phyloP scores from a whole-genome alignment of 768 basidiomycete genomes.

The Strobilomyces dryophilus region DNA sequence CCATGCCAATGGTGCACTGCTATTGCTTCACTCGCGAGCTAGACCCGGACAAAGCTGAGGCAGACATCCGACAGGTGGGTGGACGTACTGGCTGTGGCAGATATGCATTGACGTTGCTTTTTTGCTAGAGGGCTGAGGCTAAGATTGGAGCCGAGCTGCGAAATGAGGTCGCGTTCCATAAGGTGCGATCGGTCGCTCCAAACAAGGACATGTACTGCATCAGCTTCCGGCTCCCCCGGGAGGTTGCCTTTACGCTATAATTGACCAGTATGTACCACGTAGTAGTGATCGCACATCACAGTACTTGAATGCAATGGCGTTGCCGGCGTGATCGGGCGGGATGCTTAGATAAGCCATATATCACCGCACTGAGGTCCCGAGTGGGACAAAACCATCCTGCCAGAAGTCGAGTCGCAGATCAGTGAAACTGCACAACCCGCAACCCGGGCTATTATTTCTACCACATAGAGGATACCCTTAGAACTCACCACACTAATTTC shows the following conservation, averaged over 20 bases:
- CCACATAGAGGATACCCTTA: conserved; percentile 32
- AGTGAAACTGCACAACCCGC: conserved; percentile 16
- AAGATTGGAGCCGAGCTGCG: conserved; percentile 53
- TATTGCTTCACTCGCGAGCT: conserved; percentile 93
- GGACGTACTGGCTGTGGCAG: conserved; percentile 1
- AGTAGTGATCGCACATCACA: background rate
- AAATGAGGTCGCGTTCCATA: conserved; percentile 52
- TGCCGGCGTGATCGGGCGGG: conserved; percentile 26
- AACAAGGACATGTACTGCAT: conserved; percentile 98
- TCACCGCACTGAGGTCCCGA: conserved; percentile 25
- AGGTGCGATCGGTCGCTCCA: conserved; percentile 91
- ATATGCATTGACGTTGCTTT: conserved; percentile 12
- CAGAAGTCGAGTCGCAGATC: conserved; percentile 10
- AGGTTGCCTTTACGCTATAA: conserved; percentile 34
- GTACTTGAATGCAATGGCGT: background rate
- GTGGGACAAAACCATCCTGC: conserved; percentile 1
- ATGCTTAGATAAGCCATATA: conserved; percentile 30
- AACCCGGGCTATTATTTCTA: conserved; percentile 12
- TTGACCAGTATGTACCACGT: too few species aligned
- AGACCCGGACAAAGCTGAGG: conserved; percentile 60
- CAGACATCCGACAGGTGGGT: conserved; percentile 78
- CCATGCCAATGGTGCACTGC: conserved; percentile 90
- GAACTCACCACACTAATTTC: conserved; percentile 27
- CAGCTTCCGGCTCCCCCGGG: conserved; percentile 68
- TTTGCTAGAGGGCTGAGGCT: conserved; percentile 64